Base-by-base conservation (phyloP, 129 eudicot species). In the Gnaphalium uliginosum region DNA sequence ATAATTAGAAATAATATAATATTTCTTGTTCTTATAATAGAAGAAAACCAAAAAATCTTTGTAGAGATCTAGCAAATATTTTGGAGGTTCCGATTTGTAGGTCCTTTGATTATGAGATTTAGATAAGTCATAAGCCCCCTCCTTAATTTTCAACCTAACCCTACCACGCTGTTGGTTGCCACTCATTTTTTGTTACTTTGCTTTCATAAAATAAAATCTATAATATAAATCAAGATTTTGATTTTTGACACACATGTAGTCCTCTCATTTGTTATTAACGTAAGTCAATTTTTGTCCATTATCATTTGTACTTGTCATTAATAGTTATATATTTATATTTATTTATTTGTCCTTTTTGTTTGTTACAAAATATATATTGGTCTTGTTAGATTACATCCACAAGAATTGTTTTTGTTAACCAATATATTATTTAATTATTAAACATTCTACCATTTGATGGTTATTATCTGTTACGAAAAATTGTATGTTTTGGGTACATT, bases 81-180 rank as follows among this genome's bases (percentile, higher is more conserved):
- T 15, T 29, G 64, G 59, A 74, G 70, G 75, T 69, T 75, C 81
- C 73, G 65, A 76, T 75, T 63, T 75, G 74, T 62, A 63, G 84
- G 84, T 26, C 74, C 79, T 54, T n/a, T 26, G 46, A 14, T 60
- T 46, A 14, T 26, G 19, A 32, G 51, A 70, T 79, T 53, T 80
- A 11, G 62, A 57, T 74, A 54, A 32, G 53, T 14, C 57, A 57
- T 74, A 54, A 32, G 53, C 19, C 57, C n/a, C 70, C 30, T 67
- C 61, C 61, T 22, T 56, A 50, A 67, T 66, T 35, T 72, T 39
- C 41, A 54, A 54, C 10, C 32, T 6, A 35, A 37, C 69, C 83
- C 79, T 30, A 78, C 70, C 62, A 73, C 1, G 15, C 24, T 29
- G 61, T 74, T 29, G 72, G 37, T 25, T 35, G 41, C 75, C 61